Conservation (phyloP, 495 filamentous ascomycete genomes). For the Sporormia fimetaria region DNA sequence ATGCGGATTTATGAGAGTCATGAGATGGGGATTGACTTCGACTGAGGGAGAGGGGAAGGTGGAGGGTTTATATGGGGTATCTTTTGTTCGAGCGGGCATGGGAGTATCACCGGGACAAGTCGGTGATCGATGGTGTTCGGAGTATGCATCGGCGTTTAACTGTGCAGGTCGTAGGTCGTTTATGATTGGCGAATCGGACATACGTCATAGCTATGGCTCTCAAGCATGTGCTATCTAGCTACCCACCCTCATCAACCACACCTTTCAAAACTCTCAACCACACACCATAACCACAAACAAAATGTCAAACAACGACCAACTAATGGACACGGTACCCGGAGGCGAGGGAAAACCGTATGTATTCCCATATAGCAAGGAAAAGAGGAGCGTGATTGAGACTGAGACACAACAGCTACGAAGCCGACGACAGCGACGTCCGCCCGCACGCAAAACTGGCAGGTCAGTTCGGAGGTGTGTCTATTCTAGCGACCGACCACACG, state of each 20-base stretch:
- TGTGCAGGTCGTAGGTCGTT: constrained; percentile 1
- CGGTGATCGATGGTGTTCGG: background rate
- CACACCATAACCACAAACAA: constrained; percentile 21
- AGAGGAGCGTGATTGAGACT: no score
- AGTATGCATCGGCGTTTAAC: background rate
- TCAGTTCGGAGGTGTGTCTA: constrained; percentile 44
- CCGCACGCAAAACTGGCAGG: constrained; percentile 46
- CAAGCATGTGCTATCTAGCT: background rate
- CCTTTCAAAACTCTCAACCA: background rate
- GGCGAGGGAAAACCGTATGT: constrained; percentile 44
- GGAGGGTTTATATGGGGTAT: no score
- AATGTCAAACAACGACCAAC: constrained; percentile 33
- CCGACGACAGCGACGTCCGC: constrained; percentile 39
- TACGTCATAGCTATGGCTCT: constrained; percentile 10
- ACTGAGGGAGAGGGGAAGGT: no score
- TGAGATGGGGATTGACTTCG: constrained; percentile 71
- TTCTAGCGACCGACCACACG: background rate
- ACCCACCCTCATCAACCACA: background rate
- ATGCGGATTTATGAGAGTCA: constrained; percentile 86
- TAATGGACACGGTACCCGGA: constrained; percentile 52
- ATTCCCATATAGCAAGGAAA: background rate
- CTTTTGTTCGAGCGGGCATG: no score
- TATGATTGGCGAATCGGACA: constrained; percentile 2
- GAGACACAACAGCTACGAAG: constrained; percentile 53
- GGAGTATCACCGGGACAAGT: background rate